Evolutionary conservation across 164 flowering plant species (phyloP).

Genomic region (Annona squamosa): DNA sequence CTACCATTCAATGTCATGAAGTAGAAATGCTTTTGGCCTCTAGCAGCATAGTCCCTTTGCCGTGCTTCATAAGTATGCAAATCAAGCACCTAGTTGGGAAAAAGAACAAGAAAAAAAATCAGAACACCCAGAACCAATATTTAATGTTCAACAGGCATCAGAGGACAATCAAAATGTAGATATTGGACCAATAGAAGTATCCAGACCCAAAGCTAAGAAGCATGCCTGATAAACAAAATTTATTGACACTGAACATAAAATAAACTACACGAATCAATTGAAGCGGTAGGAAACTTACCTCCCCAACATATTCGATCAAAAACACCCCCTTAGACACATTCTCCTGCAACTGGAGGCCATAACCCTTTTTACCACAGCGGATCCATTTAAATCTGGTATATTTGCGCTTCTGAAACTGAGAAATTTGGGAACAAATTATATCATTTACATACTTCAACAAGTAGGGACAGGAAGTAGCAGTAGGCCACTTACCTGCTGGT

Average conservation of each 20-base stretch:
- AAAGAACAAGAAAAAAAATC: conserved; percentile 4
- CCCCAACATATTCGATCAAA: conserved; percentile 97
- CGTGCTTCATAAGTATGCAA: conserved; percentile 72
- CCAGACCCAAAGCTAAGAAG: neutral
- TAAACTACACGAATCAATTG: neutral
- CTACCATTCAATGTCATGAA: conserved; percentile 96
- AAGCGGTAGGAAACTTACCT: conserved; percentile 38
- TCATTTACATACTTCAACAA: neutral
- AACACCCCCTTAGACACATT: conserved; percentile 65
- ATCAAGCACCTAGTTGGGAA: conserved; percentile 74
- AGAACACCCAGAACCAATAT: neutral
- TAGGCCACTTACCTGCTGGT: conserved; percentile 60
- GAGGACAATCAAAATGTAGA: neutral
- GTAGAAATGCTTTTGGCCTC: conserved; percentile 92
- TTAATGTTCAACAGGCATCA: neutral
- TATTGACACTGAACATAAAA: neutral
- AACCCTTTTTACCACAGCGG: conserved; percentile 82
- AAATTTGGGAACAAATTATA: neutral
- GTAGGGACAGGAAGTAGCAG: neutral
- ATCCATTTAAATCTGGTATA: conserved; percentile 62
- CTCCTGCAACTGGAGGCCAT: conserved; percentile 68
- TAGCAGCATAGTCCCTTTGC: conserved; percentile 73
- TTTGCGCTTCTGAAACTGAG: conserved; percentile 75
- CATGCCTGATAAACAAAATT: neutral
- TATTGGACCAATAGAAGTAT: neutral